Conservation (phyloP, 768 basidiomycete species). For the Suillus paluster region DNA sequence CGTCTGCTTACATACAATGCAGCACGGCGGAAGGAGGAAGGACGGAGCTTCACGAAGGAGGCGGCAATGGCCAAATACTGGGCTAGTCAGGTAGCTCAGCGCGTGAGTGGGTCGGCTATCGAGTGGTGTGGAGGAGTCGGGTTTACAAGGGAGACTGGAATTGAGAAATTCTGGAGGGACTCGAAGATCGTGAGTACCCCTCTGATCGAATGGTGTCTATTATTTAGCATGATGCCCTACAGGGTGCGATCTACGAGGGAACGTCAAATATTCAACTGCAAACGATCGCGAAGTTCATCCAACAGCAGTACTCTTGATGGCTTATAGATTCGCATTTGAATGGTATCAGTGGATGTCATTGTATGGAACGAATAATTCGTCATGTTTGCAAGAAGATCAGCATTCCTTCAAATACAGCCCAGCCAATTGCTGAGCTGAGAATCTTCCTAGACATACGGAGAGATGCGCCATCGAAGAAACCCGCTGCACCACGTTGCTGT, state of each 20-base stretch:
- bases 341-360: conserved; percentile 2
- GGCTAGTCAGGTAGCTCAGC: conserved; percentile 87
- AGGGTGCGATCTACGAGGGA: conserved; percentile 93
- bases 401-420: conserved; percentile 88
- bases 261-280: conserved; percentile 98
- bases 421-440: conserved; percentile 86
- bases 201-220: conserved; percentile 4
- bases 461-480: conserved; percentile 87
- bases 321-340: background rate
- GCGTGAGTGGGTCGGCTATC: conserved; percentile 86
- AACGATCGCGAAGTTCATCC: conserved; percentile 92
- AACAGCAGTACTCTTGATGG: conserved; percentile 72
- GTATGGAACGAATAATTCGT: conserved; percentile 12
- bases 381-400: conserved; percentile 58
- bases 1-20: conserved; percentile 96
- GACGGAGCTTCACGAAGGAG: conserved; percentile 83
- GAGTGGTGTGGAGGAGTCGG: conserved; percentile 97
- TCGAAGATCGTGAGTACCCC: conserved; percentile 82
- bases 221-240: conserved; percentile 2
- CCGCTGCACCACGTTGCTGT: conserved; percentile 78
- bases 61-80: conserved; percentile 99
- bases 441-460: conserved; percentile 87
- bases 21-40: conserved; percentile 92
- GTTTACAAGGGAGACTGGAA: conserved; percentile 90
- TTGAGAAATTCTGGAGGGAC: conserved; percentile 97